Evolutionary conservation across 805 yeast species (phyloP).

Genomic region (Hemisphaericaspora nanyangensis): DNA sequence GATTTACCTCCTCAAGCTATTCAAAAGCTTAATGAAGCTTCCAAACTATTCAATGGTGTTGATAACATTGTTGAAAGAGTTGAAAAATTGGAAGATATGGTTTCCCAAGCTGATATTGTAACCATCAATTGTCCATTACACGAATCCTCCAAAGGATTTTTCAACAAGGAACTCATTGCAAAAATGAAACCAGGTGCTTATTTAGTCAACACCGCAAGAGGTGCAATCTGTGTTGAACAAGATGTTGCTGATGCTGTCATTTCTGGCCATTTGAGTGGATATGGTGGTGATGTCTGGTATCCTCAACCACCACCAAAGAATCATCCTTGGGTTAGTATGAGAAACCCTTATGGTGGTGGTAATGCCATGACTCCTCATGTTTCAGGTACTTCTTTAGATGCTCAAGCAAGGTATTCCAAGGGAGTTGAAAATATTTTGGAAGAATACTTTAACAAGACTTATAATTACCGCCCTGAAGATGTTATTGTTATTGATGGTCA

Average conservation of each 20-base stretch:
- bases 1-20: constrained; percentile 52
- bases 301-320: constrained; percentile 79
- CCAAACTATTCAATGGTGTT: constrained; percentile 43
- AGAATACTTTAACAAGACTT: constrained; percentile 57
- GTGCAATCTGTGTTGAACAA: constrained; percentile 70
- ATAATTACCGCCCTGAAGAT: constrained; percentile 73
- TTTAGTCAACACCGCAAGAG: constrained; percentile 77
- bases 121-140: constrained; percentile 78
- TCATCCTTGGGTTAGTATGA: constrained; percentile 75
- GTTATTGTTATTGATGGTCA: constrained; percentile 67
- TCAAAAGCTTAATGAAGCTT: constrained; percentile 33
- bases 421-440: constrained; percentile 67
- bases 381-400: constrained; percentile 77
- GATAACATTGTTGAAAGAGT: constrained; percentile 57
- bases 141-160: constrained; percentile 61
- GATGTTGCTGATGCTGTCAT: constrained; percentile 73
- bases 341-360: constrained; percentile 63
- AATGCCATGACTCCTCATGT: constrained; percentile 85
- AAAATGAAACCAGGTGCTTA: constrained; percentile 72
- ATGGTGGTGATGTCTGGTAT: constrained; percentile 84
- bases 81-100: constrained; percentile 59
- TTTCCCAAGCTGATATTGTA: constrained; percentile 64
- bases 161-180: constrained; percentile 61
- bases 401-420: constrained; percentile 67
- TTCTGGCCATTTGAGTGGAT: constrained; percentile 68